Conservation (phyloP, 2,329 filamentous ascomycete species). For the Pseudogymnoascus sp. region DNA sequence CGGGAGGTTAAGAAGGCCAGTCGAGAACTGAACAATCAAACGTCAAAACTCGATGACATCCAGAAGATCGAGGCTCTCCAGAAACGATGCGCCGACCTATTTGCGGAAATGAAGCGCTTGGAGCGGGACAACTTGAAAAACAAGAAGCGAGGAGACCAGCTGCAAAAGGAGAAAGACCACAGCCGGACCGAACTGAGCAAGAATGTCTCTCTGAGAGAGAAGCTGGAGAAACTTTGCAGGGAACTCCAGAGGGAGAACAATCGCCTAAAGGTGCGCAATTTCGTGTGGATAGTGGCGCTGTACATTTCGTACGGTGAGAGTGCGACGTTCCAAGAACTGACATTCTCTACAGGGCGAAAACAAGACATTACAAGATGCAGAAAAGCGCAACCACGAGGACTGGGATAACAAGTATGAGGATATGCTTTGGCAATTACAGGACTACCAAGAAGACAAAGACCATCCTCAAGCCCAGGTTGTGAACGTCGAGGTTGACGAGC, state of each 20-base stretch:
- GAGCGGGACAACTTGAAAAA: slow-evolving; percentile 93
- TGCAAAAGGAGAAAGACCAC: slow-evolving; percentile 95
- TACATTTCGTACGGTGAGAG: slow-evolving; percentile 13
- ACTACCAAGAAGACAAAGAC: slow-evolving; percentile 80
- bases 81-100: slow-evolving; percentile 81
- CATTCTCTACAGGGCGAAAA: slow-evolving; percentile 65
- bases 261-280: slow-evolving; percentile 71
- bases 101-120: slow-evolving; percentile 90
- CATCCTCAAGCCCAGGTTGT: slow-evolving; percentile 71
- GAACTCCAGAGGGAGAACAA: slow-evolving; percentile 97
- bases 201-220: slow-evolving; percentile 85
- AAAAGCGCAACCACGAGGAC: slow-evolving; percentile 72
- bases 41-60: slow-evolving; percentile 86
- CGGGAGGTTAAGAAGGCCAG: slow-evolving; percentile 92
- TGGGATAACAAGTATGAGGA: slow-evolving; percentile 80
- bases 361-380: slow-evolving; percentile 78
- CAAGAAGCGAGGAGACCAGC: slow-evolving; percentile 85
- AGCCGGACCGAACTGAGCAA: slow-evolving; percentile 83
- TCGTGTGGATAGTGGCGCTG: not conserved
- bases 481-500: slow-evolving; percentile 80
- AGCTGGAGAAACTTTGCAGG: slow-evolving; percentile 89
- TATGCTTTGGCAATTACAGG: slow-evolving; percentile 76
- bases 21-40: slow-evolving; percentile 77
- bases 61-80: slow-evolving; percentile 86
- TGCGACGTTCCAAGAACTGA: not conserved